Evolutionary conservation across 2,329 filamentous ascomycete genomes (phyloP), one percentile per base, ranked within the genome.

Genomic region (Neofusicoccum sp.): DNA sequence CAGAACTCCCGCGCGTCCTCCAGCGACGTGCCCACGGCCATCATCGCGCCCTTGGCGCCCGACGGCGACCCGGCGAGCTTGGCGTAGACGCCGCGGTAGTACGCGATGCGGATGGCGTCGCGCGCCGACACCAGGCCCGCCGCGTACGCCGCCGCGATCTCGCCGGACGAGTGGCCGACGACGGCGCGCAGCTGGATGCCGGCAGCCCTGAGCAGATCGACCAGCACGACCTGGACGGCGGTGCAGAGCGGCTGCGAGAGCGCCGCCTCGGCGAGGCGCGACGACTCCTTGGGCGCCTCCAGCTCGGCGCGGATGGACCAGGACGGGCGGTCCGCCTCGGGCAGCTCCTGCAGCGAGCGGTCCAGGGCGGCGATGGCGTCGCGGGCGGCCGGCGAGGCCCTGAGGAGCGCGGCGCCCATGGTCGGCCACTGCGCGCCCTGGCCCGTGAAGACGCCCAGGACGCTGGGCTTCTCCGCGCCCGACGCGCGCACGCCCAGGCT

Each of bases 341-440:
- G 64, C 5, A 64, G 43, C 4, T 43, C 1, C 61, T 43, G 1
- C 40, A 63, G 4, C 7, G 47, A 16, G 30, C 38, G 14, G 14
- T 76, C 72, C 1, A 74, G 58, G 14, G 65, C 31, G 6, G 6
- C 48, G 44, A 70, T 71, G 9, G 64, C 62, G 6, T 9, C 45
- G 28, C 28, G 8, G 12, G 14, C 28, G 28, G n/a, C 8, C 3
- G 61, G 54, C 2, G 62, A 63, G 26, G 66, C 57, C 1, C 60
- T 31, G 30, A 77, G 36, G 0, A 80, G 67, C 30, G 77, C 71
- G 5, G 63, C 61, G 3, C 76, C 77, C 76, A 79, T 79, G 1
- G 67, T 69, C 1, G 61, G 60, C 72, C 74, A 79, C 43, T 78
- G 76, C 1, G 75, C 76, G 24, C 78, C 77, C 61, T 79, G 78